Base-by-base conservation (phyloP, 2,329 filamentous ascomycete species). In the Malbranchea cinnamomea region DNA sequence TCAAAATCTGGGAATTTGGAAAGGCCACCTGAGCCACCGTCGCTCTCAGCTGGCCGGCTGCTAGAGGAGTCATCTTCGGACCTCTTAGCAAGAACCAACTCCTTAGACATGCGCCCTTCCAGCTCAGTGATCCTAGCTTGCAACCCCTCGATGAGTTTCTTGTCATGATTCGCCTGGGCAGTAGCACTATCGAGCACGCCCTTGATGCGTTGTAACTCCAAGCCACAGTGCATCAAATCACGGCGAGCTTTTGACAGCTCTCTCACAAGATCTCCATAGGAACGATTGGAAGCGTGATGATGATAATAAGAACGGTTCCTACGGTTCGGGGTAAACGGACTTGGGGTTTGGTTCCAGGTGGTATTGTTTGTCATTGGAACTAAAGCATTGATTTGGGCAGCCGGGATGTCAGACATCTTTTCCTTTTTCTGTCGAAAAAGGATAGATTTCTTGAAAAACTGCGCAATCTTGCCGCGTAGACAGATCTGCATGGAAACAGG, bases 71-170 rank as follows among this genome's bases (percentile, higher is more conserved):
- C 13, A 11, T 27, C 4, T n/a, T 27, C 11, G 25, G 10, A 16
- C 11, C 13, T 27, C 17, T 10, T 15, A 16, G 11, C 11, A 15
- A 6, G 11, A 13, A 16, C 15, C 11, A 13, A 27, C 11, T 13
- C 11, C 13, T 30, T 30, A 27, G 15, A 12, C 5, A 13, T 12
- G n/a, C 25, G 25, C 11, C 11, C 10, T 17, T 27, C 11, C 10
- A 12, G 10, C n/a, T 15, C 10, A 27, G 3, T 11, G 25, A 33
- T 12, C 26, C 25, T 23, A 15, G 14, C 27, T 15, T 33, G 26
- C 21, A 37, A 21, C 6, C 19, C 12, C 21, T 22, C 15, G 15
- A 34, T 36, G 16, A 34, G 23, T 4, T 33, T 27, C n/a, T 18
- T 22, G 9, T 30, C 27, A 10, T 23, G 25, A 13, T 26, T 23